Evolutionary conservation across 2,329 filamentous ascomycete species (phyloP).

Genomic region (Botrytis pseudocinerea): DNA sequence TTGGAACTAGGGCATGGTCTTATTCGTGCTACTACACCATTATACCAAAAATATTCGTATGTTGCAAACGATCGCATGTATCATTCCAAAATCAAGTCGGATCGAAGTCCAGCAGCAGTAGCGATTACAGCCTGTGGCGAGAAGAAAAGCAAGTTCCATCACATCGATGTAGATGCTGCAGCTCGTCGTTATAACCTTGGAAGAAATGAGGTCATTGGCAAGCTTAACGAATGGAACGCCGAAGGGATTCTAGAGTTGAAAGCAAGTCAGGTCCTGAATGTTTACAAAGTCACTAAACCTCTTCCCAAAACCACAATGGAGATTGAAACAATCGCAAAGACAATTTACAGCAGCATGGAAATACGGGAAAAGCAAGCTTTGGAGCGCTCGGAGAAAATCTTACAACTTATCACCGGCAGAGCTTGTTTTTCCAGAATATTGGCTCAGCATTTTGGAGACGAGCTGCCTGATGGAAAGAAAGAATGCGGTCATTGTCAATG

Average conservation of each 20-base stretch:
- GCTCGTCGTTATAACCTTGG: conserved; percentile 40
- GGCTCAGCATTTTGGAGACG: conserved; percentile 59
- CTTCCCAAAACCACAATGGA: conserved; percentile 48
- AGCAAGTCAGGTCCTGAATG: conserved; percentile 52
- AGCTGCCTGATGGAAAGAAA: conserved; percentile 45
- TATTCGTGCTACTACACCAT: conserved; percentile 56
- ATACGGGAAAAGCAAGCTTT: conserved; percentile 56
- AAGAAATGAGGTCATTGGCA: conserved; percentile 52
- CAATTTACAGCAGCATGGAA: conserved; percentile 53
- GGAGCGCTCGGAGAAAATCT: conserved; percentile 50
- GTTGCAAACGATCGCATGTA: conserved; percentile 42
- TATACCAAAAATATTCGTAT: conserved; percentile 59
- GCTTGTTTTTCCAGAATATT: conserved; percentile 55
- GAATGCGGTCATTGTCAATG: conserved; percentile 59
- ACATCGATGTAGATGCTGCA: conserved; percentile 51
- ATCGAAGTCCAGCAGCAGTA: conserved; percentile 46
- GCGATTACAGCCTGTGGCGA: conserved; percentile 48
- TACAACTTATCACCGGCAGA: conserved; percentile 53
- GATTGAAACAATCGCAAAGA: conserved; percentile 48
- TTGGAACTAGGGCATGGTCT: conserved; percentile 59
- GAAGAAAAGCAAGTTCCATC: conserved; percentile 46
- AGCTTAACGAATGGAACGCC: conserved; percentile 56
- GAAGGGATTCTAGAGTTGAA: conserved; percentile 52
- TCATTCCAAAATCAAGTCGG: conserved; percentile 38
- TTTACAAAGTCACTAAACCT: conserved; percentile 52